phyloP scores from a whole-genome alignment of 2,329 filamentous ascomycete genomes.

The Thelonectria olida region DNA sequence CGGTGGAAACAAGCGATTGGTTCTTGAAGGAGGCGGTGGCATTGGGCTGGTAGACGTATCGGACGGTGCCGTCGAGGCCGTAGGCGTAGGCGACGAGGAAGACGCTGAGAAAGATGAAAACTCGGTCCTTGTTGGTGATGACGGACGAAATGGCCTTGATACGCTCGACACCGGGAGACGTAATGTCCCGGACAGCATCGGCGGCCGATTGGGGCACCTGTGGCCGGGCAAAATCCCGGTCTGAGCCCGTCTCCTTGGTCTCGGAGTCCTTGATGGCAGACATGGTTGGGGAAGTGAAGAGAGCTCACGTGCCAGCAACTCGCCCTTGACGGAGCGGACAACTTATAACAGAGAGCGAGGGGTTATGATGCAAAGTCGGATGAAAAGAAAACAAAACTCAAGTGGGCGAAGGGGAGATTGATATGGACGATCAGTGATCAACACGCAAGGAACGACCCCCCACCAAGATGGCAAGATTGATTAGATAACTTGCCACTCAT shows the following conservation, averaged over 20 bases:
- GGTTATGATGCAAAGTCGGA: too few species aligned
- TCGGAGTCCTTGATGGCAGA: slow-evolving; percentile 6
- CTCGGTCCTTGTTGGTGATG: slow-evolving; percentile 61
- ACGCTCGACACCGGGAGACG: slow-evolving; percentile 64
- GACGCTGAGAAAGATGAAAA: slow-evolving; percentile 67
- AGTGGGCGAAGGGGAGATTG: slow-evolving; percentile 3
- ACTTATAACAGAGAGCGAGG: neutral
- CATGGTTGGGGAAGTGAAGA: neutral
- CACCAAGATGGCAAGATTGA: slow-evolving; percentile 13
- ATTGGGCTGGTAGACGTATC: slow-evolving; percentile 64
- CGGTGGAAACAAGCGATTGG: slow-evolving; percentile 66
- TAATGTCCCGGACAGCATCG: slow-evolving; percentile 43
- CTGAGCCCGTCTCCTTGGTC: neutral
- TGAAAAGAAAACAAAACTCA: neutral
- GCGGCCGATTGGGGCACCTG: slow-evolving; percentile 23
- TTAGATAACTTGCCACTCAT: slow-evolving; percentile 12
- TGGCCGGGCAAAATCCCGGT: neutral
- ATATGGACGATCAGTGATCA: slow-evolving; percentile 10
- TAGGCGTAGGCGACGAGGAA: slow-evolving; percentile 73
- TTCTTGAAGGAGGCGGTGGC: slow-evolving; percentile 60
- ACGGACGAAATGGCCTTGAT: slow-evolving; percentile 65
- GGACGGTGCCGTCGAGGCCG: slow-evolving; percentile 66
- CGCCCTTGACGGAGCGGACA: too few species aligned
- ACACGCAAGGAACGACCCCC: neutral
- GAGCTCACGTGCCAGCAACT: too few species aligned